Evolutionary conservation across 2,329 filamentous ascomycete species (phyloP).

Genomic region (Fusarium decemcellulare): DNA sequence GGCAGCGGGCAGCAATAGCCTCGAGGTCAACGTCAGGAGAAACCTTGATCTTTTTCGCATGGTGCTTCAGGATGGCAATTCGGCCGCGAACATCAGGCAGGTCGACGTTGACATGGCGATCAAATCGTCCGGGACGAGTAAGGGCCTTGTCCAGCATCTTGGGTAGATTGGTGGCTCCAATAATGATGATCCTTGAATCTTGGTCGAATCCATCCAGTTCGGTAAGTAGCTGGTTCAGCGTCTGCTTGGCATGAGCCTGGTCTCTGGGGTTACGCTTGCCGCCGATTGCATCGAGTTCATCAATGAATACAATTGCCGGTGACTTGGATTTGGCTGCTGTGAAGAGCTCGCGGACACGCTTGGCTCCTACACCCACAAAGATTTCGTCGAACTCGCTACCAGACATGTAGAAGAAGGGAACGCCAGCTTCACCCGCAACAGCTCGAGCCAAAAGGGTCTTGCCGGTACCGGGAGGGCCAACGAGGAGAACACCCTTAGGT

Average conservation of each 20-base stretch:
- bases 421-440: conserved; percentile 95
- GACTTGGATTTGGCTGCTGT: conserved; percentile 85
- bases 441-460: conserved; percentile 96
- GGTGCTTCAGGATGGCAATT: conserved; percentile 92
- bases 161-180: conserved; percentile 96
- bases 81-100: conserved; percentile 95
- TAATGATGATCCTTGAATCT: conserved; percentile 93
- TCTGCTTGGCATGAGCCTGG: conserved; percentile 96
- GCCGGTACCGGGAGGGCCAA: conserved; percentile 96
- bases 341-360: conserved; percentile 96
- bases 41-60: conserved; percentile 91
- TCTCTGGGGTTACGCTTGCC: conserved; percentile 94
- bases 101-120: conserved; percentile 90
- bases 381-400: conserved; percentile 99
- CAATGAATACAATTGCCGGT: conserved; percentile 95
- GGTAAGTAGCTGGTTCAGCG: conserved; percentile 95
- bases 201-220: conserved; percentile 98
- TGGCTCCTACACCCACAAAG: conserved; percentile 96
- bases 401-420: conserved; percentile 99
- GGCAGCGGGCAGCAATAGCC: conserved; percentile 87
- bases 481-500: conserved; percentile 94
- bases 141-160: conserved; percentile 95
- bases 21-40: conserved; percentile 85
- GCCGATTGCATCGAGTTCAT: conserved; percentile 94
- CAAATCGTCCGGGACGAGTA: conserved; percentile 94